phyloP scores from a whole-genome alignment of 768 basidiomycete species.

The Fomitopsis pulvina region DNA sequence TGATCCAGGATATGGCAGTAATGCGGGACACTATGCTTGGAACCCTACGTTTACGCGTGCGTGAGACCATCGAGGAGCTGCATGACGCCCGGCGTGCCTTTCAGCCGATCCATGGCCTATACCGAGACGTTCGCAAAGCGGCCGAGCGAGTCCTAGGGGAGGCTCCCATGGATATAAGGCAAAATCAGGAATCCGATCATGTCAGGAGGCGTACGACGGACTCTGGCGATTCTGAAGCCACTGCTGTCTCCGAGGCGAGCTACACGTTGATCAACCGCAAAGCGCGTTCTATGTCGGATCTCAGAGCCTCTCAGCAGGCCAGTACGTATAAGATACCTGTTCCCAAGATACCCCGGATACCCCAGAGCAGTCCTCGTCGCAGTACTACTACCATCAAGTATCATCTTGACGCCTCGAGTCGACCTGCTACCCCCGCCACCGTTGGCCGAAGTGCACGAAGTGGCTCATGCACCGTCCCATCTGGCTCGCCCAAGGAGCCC shows the following conservation, averaged over 20 bases:
- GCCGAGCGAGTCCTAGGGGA: constrained; percentile 1
- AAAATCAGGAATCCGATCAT: constrained; percentile 9
- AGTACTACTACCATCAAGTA: neutral
- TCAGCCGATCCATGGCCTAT: constrained; percentile 35
- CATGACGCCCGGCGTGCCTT: constrained; percentile 38
- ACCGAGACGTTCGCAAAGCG: neutral
- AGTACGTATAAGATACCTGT: neutral
- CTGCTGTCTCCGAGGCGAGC: constrained; percentile 34
- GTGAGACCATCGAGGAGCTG: constrained; percentile 45
- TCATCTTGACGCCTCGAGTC: neutral
- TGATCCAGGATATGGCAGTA: constrained; percentile 43
- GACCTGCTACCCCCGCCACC: neutral
- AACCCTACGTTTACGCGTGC: constrained; percentile 46
- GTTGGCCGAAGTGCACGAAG: neutral
- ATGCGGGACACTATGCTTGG: constrained; percentile 40
- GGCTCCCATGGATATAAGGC: constrained; percentile 1
- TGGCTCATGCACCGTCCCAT: neutral
- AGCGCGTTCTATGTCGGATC: constrained; percentile 17
- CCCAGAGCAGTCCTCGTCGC: neutral
- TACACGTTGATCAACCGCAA: constrained; percentile 10
- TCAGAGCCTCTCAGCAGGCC: constrained; percentile 4
- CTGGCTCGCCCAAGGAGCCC: constrained; percentile 2
- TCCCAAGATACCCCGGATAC: neutral
- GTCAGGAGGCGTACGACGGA: constrained; percentile 41
- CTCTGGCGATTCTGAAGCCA: constrained; percentile 61